Percentiles rank a stretch among this genome's conserved stretches.
Conservation (phyloP, 352 stramenopile genomes). For the Pythium rishiriense region DNA sequence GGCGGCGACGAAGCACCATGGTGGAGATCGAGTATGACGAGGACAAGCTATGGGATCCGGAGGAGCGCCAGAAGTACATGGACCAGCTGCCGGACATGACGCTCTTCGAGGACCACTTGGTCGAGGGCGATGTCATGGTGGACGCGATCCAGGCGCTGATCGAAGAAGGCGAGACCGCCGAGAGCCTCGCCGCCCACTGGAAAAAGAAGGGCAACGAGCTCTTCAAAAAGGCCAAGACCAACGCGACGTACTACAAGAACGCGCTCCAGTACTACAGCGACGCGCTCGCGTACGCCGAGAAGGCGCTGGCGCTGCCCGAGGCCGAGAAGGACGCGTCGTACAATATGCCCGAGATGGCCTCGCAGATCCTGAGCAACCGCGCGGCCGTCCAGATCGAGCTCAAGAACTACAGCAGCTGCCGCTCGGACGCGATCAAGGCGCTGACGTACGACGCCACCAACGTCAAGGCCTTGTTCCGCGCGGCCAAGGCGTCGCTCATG, state of each 20-base stretch:
- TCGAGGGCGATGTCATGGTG: constrained; percentile 86
- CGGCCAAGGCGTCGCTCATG: constrained; percentile 79
- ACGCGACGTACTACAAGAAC: constrained; percentile 73
- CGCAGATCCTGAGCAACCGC: constrained; percentile 81
- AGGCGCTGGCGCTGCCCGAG: constrained; percentile 65
- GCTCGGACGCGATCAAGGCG: constrained; percentile 73
- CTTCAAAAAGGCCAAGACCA: constrained; percentile 73
- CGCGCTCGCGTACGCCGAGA: constrained; percentile 72
- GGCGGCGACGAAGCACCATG: constrained; percentile 36
- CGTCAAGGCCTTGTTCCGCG: constrained; percentile 86
- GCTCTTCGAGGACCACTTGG: constrained; percentile 86
- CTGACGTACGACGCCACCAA: constrained; percentile 69
- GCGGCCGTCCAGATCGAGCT: constrained; percentile 81
- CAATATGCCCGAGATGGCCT: constrained; percentile 70
- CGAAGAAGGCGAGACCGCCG: constrained; percentile 83
- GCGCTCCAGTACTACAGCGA: constrained; percentile 83
- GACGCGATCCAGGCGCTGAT: constrained; percentile 86
- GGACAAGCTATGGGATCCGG: constrained; percentile 83
- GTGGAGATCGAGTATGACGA: constrained; percentile 88
- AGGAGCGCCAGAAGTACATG: constrained; percentile 81
- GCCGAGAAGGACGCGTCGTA: constrained; percentile 59
- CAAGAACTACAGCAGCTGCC: constrained; percentile 86
- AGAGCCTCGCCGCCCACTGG: constrained; percentile 84
- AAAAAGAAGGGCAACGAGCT: constrained; percentile 90
- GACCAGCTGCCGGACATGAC: constrained; percentile 85